A percentile compares a stretch with the other conserved stretches of the same genome.
Conservation (phyloP, 2,329 filamentous ascomycete species). For the Sclerotinia sclerotiorum region DNA sequence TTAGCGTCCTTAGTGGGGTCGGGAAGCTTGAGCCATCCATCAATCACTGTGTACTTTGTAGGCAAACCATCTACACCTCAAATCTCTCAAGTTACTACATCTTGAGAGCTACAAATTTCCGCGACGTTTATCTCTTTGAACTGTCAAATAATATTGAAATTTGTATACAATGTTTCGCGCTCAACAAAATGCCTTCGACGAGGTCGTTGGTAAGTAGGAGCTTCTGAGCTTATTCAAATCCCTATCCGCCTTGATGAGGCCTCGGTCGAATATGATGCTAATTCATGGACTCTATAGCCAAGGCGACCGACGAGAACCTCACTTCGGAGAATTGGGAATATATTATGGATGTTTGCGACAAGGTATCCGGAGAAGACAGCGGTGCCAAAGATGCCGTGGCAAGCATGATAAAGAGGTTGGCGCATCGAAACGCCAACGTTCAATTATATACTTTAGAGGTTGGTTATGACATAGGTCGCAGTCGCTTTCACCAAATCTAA, state of each 20-base stretch:
- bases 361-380: constrained; percentile 44
- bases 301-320: constrained; percentile 96
- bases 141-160: neutral
- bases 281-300: constrained; percentile 50
- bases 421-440: constrained; percentile 76
- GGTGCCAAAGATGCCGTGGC: constrained; percentile 66
- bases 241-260: constrained; percentile 17
- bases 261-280: constrained; percentile 23
- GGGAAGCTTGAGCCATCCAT: constrained; percentile 11
- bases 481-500: constrained; percentile 23
- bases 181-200: constrained; percentile 68
- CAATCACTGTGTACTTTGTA: neutral
- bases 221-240: constrained; percentile 14
- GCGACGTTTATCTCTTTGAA: neutral
- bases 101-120: constrained; percentile 14
- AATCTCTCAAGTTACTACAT: neutral
- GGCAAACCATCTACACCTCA: constrained; percentile 7
- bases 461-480: constrained; percentile 16
- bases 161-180: constrained; percentile 54
- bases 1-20: constrained; percentile 14
- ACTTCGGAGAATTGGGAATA: constrained; percentile 70
- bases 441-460: constrained; percentile 73
- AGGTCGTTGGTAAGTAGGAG: constrained; percentile 60
- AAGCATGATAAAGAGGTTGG: constrained; percentile 70
- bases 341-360: constrained; percentile 47